phyloP scores from a whole-genome alignment of 129 eudicot species.

The Flaveria brownii region DNA sequence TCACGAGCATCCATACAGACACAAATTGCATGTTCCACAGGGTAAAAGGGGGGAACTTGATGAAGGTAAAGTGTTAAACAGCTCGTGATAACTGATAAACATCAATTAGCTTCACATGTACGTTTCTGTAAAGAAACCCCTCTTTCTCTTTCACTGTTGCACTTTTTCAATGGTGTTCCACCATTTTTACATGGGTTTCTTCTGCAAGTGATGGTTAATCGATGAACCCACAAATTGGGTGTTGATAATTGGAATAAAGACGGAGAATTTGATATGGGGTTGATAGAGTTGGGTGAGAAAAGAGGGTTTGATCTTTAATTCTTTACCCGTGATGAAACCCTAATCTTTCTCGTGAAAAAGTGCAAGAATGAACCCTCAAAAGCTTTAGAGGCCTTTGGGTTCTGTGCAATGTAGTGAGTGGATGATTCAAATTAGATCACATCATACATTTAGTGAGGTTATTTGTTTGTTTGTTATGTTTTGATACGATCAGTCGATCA shows the following conservation, averaged over 20 bases:
- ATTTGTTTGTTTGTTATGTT: not conserved
- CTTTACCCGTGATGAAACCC: slow-evolving; percentile 25
- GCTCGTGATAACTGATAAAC: slow-evolving; percentile 25
- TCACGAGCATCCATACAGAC: not conserved
- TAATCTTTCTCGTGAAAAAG: slow-evolving; percentile 18
- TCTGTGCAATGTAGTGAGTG: not conserved
- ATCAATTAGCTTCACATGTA: slow-evolving; percentile 25
- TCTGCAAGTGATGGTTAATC: not conserved
- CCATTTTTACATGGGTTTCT: not conserved
- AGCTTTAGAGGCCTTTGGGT: not conserved
- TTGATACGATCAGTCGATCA: not conserved
- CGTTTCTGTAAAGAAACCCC: slow-evolving; percentile 25
- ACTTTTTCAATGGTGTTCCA: not conserved
- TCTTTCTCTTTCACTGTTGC: not conserved
- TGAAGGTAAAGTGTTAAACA: not conserved
- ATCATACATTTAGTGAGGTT: not conserved
- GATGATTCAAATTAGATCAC: slow-evolving; percentile 5
- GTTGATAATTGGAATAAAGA: not conserved
- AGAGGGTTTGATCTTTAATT: not conserved
- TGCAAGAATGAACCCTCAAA: not conserved
- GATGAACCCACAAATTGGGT: not conserved
- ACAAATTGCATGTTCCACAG: not conserved
- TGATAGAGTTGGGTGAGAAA: slow-evolving; percentile 25
- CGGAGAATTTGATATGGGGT: not conserved
- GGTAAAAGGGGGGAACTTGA: not conserved